These are phyloP conservation scores for Euphorbia lathyris DNA, from an alignment of 345 rosid genomes.

Conservation along the genomic window DNA sequence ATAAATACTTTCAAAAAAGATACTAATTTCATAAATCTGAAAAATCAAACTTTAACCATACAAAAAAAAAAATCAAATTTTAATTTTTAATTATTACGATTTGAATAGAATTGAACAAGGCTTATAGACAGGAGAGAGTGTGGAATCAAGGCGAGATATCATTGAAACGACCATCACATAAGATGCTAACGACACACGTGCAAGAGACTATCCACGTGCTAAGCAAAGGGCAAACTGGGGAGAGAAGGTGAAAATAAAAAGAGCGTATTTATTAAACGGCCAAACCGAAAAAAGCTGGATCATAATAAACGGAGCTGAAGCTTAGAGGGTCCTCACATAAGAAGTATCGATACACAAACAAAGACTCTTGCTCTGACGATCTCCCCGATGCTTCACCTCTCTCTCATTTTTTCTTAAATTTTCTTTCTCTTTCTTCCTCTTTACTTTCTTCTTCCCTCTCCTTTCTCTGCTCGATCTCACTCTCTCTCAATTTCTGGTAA, in stretches of 20 bases:
- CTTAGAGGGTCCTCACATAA: slow-evolving; percentile 9
- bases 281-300: slow-evolving; percentile 21
- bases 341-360: slow-evolving; percentile 24
- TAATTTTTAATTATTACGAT: too few relatives aligned
- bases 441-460: background rate
- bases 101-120: background rate
- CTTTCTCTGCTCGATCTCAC: background rate
- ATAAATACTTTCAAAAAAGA: too few relatives aligned
- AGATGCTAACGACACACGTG: background rate
- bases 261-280: slow-evolving; percentile 6
- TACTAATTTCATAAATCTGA: too few relatives aligned
- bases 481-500: background rate
- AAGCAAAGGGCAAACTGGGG: background rate
- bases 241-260: background rate
- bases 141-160: slow-evolving; percentile 1
- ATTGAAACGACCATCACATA: background rate
- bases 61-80: too few relatives aligned
- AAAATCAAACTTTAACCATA: too few relatives aligned
- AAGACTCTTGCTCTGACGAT: slow-evolving; percentile 22
- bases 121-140: background rate
- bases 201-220: background rate
- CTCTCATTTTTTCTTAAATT: slow-evolving; percentile 12
- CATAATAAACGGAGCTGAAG: slow-evolving; percentile 2
- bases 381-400: slow-evolving; percentile 26
- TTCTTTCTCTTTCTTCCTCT: background rate